phyloP scores from a whole-genome alignment of 2,329 filamentous ascomycete species.

The Colletotrichum australisinense region DNA sequence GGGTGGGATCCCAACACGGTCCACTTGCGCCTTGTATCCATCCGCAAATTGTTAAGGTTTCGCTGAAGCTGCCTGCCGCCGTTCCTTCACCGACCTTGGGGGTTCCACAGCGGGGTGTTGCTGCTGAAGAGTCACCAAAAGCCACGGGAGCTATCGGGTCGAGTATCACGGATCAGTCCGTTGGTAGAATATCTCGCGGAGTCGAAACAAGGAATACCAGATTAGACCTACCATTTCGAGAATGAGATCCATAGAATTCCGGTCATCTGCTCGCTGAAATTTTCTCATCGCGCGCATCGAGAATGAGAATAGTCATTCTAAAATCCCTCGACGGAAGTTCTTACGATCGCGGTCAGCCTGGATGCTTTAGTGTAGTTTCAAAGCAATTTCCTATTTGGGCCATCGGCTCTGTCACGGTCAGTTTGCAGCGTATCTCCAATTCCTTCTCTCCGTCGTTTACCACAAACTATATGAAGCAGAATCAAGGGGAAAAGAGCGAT shows the following conservation, averaged over 20 bases:
- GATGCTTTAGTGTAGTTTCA: neutral
- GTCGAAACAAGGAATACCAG: neutral
- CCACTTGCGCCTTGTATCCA: neutral
- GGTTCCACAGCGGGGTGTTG: slow-evolving; percentile 7
- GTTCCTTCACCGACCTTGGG: slow-evolving; percentile 7
- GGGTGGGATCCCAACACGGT: neutral
- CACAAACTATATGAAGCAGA: neutral
- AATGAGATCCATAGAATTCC: neutral
- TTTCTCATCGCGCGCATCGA: neutral
- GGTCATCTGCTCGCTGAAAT: neutral
- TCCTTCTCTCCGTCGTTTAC: neutral
- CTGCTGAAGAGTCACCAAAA: neutral
- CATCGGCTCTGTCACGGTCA: neutral
- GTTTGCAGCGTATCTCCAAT: neutral
- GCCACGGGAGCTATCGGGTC: neutral
- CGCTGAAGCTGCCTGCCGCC: slow-evolving; percentile 1
- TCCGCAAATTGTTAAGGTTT: neutral
- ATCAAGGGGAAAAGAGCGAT: neutral
- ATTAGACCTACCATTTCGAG: neutral
- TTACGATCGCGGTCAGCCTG: neutral
- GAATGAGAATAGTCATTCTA: neutral
- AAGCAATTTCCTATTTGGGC: neutral
- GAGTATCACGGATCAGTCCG: neutral
- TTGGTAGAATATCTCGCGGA: neutral
- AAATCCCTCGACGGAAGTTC: neutral